These are phyloP conservation scores for Kwoniella shivajii DNA, from an alignment of 1,284 basidiomycete species.

Conservation along the genomic window DNA sequence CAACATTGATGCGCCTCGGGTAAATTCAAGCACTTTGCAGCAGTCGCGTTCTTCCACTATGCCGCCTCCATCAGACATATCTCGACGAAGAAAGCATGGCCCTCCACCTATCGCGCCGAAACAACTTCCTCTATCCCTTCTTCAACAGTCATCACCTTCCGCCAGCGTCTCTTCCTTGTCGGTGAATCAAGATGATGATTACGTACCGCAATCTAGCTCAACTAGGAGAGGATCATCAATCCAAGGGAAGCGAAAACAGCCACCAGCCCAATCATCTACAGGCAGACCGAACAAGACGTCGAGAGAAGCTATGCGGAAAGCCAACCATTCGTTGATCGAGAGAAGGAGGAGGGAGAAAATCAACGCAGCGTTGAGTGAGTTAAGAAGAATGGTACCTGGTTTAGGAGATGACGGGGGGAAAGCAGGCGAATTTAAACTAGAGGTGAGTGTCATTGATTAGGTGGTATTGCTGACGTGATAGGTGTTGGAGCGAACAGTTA, in stretches of 20 bases:
- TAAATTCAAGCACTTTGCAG: too few relatives aligned
- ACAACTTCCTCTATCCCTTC: not conserved
- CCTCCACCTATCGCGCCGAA: constrained; percentile 19
- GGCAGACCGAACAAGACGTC: constrained; percentile 25
- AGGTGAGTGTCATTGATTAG: constrained; percentile 34
- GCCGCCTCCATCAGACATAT: constrained; percentile 10
- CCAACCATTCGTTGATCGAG: constrained; percentile 53
- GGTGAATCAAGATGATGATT: constrained; percentile 22
- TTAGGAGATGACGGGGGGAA: constrained; percentile 45
- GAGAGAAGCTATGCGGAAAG: constrained; percentile 49
- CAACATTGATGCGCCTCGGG: too few relatives aligned
- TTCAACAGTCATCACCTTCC: constrained; percentile 21
- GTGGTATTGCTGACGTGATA: constrained; percentile 14
- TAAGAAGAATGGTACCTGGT: constrained; percentile 53
- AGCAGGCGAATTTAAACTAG: constrained; percentile 54
- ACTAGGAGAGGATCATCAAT: not conserved
- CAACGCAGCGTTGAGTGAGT: constrained; percentile 47
- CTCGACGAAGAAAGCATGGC: constrained; percentile 2
- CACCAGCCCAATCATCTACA: not conserved
- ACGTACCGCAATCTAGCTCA: constrained; percentile 9
- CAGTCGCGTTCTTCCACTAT: too few relatives aligned
- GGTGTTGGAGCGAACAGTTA: constrained; percentile 52
- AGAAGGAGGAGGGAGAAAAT: constrained; percentile 53
- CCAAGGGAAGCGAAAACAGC: constrained; percentile 1
- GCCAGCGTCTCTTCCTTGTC: constrained; percentile 10